These are phyloP conservation scores for Solanum pimpinellifolium DNA, from an alignment of 257 asterid genomes.

Conservation along the genomic window DNA sequence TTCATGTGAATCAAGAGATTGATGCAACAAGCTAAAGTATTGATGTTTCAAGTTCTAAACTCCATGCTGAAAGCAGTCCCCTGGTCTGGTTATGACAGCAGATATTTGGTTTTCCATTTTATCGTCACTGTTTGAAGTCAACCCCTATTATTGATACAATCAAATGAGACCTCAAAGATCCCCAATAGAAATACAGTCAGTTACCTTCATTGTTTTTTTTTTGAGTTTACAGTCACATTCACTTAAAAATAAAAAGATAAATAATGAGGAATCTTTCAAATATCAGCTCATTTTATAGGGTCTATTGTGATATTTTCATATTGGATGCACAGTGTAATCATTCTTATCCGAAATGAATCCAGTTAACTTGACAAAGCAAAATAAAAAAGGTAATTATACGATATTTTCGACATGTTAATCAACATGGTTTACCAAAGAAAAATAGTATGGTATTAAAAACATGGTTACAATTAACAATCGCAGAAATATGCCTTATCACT, in stretches of 20 bases:
- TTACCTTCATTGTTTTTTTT: not conserved
- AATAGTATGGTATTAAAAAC: not conserved
- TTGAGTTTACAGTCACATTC: not conserved
- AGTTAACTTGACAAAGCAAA: not conserved
- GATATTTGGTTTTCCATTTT: not conserved
- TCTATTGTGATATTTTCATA: not conserved
- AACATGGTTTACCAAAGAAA: not conserved
- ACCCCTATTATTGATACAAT: not conserved
- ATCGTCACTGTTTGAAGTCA: not conserved
- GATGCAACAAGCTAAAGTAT: not conserved
- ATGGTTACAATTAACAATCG: not conserved
- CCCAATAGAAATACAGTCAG: not conserved
- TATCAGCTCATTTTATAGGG: not conserved
- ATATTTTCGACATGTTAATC: not conserved
- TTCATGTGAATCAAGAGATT: not conserved
- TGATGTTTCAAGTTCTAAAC: not conserved
- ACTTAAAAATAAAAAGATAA: not conserved
- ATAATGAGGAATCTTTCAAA: not conserved
- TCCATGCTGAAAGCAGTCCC: not conserved
- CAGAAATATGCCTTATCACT: not conserved
- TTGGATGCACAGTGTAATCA: not conserved
- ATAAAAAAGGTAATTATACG: not conserved
- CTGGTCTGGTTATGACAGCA: not conserved
- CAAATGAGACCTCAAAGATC: not conserved
- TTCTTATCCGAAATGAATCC: not conserved